Base-by-base conservation (phyloP, 2,329 filamentous ascomycete genomes). In the Colletotrichum incanum region DNA sequence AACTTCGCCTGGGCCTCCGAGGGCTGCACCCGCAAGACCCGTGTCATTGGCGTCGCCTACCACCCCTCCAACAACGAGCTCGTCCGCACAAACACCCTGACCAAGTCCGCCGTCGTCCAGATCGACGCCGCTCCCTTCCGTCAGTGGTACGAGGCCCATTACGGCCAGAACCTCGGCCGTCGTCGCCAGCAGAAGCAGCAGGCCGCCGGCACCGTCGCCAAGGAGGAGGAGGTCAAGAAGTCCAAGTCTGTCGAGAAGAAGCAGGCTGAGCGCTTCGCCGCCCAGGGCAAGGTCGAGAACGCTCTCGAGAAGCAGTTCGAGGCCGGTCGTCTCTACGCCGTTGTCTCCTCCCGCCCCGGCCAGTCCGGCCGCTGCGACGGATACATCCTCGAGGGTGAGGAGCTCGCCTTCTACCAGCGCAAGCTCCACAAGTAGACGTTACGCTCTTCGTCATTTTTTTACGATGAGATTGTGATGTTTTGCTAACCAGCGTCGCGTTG, bases 11-110 rank as follows among this genome's bases (percentile, higher is more conserved):
- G 96, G 96, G 96, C 94, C 82, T 98, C 95, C 78, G 96, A 99
- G 91, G 95, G 96, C 83, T 90, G 95, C 87, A 94, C 96, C 88
- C 96, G 96, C 92, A 99, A 99, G 93, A 95, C 94, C 87, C 96
- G 97, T 90, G 94, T 99, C 86, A 98, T 99, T 86, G 95, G 90
- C 82, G 97, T 99, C 88, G 93, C 93, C 85, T 99, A 95, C 94
- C 97, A 99, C 89, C 97, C 96, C 76, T 98, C 96, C 86, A 99
- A 99, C 95, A 99, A 99, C 94, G 96, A 99, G 90, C 92, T 99
- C 81, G 95, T 99, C 90, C 96, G 96, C 84, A 99, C 96, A 88
- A 99, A 99, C 93, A 98, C 96, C 89, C 92, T 99, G 86, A 99
- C 96, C 91, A 97, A 95, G 90, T 94, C 94, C 84, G 96, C 96